Evolutionary conservation across 106 monocot genomes (phyloP).

Genomic region (Allium sativum): DNA sequence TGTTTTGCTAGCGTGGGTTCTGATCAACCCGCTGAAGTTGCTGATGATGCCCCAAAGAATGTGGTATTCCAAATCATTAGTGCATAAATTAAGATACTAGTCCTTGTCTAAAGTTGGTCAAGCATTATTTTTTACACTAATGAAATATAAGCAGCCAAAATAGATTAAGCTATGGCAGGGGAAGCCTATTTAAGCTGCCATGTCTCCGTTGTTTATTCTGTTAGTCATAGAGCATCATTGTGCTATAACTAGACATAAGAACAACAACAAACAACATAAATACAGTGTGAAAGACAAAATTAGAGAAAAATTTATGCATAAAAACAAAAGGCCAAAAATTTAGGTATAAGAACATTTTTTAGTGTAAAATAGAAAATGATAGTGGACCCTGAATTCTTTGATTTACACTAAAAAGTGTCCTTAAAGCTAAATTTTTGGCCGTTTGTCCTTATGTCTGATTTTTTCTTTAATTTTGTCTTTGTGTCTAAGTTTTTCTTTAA

Average conservation of each 20-base stretch:
- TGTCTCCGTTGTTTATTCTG: no score
- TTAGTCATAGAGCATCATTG: neutral
- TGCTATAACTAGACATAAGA: neutral
- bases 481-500: no score
- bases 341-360: no score
- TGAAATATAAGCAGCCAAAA: neutral
- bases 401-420: no score
- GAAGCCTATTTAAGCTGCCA: no score
- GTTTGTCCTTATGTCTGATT: neutral
- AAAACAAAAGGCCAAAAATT: no score
- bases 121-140: neutral
- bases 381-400: no score
- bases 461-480: no score
- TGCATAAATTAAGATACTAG: neutral
- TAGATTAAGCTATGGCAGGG: neutral
- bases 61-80: constrained; percentile 26
- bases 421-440: neutral
- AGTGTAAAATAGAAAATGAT: no score
- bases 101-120: neutral
- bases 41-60: constrained; percentile 60
- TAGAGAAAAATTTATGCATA: no score
- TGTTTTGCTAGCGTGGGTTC: constrained; percentile 65
- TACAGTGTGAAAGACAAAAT: no score
- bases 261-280: no score
- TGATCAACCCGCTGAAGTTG: constrained; percentile 88